Conservation (phyloP, 148 eudicot genomes). For the Chenopodium berlandieri region DNA sequence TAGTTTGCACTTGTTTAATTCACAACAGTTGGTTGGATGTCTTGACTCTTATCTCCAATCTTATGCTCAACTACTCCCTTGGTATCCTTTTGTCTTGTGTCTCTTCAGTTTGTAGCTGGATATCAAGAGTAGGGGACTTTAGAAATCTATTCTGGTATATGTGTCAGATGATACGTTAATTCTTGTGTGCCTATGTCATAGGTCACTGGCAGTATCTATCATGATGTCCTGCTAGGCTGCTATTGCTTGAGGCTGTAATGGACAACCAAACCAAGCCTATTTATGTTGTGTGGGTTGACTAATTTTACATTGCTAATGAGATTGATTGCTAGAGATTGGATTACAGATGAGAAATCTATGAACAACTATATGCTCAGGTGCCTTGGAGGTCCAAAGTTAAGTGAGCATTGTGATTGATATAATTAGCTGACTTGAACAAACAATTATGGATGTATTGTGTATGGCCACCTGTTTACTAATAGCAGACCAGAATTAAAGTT, state of each 20-base stretch:
- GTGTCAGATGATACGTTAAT: background rate
- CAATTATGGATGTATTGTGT: background rate
- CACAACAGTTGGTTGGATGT: background rate
- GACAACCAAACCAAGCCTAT: background rate
- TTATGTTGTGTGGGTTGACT: background rate
- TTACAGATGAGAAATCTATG: background rate
- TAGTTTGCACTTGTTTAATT: no score
- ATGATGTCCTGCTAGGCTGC: background rate
- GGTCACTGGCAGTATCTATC: background rate
- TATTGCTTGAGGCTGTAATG: background rate
- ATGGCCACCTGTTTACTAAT: background rate
- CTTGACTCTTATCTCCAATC: background rate
- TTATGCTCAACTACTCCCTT: background rate
- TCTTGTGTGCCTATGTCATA: background rate
- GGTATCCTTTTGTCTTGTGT: background rate
- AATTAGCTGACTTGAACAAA: background rate
- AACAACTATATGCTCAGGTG: background rate
- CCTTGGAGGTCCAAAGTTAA: background rate
- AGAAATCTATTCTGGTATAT: background rate
- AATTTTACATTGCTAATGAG: no score
- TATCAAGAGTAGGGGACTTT: background rate
- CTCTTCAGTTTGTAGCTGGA: background rate
- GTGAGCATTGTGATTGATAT: background rate
- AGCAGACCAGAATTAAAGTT: background rate
- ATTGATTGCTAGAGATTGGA: background rate